phyloP scores from a whole-genome alignment of 768 basidiomycete species.

The Erythrobasidium yunnanense region DNA sequence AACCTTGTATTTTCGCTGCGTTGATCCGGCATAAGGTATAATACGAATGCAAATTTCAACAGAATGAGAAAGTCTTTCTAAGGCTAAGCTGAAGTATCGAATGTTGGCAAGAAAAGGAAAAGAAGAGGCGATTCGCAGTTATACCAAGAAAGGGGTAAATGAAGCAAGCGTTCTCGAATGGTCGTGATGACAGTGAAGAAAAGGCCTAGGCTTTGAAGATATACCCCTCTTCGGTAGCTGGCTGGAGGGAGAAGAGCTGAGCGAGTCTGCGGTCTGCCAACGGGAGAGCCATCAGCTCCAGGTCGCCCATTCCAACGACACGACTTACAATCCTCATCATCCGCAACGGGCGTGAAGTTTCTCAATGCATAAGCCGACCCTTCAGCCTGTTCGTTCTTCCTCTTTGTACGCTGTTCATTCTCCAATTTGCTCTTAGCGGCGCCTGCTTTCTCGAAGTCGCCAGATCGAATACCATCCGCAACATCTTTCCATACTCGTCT shows the following conservation, averaged over 20 bases:
- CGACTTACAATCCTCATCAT: slow-evolving; percentile 59
- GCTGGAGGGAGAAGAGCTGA: slow-evolving; percentile 19
- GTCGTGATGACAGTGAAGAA: no score
- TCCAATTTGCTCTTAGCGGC: slow-evolving; percentile 82
- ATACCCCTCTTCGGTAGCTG: slow-evolving; percentile 17
- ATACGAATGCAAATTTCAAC: no score
- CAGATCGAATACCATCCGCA: slow-evolving; percentile 77
- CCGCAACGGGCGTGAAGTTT: slow-evolving; percentile 62
- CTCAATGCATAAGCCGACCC: slow-evolving; percentile 62
- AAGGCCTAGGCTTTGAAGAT: not conserved
- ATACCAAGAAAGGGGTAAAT: no score
- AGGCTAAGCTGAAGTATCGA: no score
- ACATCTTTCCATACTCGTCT: slow-evolving; percentile 73
- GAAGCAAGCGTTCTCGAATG: no score
- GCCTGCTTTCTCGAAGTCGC: slow-evolving; percentile 84
- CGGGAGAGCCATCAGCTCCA: no score
- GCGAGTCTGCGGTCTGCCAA: slow-evolving; percentile 9
- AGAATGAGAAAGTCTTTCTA: no score
- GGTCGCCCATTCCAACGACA: no score
- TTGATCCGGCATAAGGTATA: no score
- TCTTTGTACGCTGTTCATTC: slow-evolving; percentile 84
- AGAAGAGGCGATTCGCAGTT: no score
- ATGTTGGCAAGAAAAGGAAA: no score
- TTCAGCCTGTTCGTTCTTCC: slow-evolving; percentile 62
- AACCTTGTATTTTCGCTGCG: no score